Conservation (phyloP, 805 yeast genomes). For the Nakazawaea ernobii region DNA sequence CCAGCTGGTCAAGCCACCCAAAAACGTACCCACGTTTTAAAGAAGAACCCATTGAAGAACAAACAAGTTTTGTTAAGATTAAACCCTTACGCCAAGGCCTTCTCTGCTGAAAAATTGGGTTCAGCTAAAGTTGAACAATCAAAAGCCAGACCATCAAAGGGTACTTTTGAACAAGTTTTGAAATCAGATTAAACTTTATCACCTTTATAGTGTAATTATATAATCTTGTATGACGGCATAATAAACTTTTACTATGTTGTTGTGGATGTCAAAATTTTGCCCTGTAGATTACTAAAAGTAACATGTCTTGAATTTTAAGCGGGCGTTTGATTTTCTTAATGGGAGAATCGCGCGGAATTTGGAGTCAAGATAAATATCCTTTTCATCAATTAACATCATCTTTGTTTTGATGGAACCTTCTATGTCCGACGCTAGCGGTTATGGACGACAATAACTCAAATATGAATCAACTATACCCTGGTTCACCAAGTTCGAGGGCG, state of each 20-base stretch:
- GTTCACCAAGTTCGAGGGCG: background rate
- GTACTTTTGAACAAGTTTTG: slow-evolving; percentile 62
- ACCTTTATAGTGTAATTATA: background rate
- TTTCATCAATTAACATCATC: background rate
- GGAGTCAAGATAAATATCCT: background rate
- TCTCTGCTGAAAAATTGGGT: slow-evolving; percentile 86
- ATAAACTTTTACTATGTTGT: background rate
- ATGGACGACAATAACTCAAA: background rate
- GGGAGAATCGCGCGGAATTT: no score
- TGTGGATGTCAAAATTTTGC: background rate
- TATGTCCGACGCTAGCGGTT: background rate
- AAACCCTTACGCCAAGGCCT: slow-evolving; percentile 99
- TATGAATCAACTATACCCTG: background rate
- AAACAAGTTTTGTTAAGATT: slow-evolving; percentile 95
- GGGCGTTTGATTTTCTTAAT: no score
- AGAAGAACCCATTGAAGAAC: slow-evolving; percentile 99
- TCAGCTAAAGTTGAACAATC: slow-evolving; percentile 67
- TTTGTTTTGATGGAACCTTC: no score
- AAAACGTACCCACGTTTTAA: slow-evolving; percentile 91
- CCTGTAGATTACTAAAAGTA: no score
- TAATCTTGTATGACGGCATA: background rate
- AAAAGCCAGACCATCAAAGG: slow-evolving; percentile 63
- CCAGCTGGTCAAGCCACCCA: slow-evolving; percentile 92
- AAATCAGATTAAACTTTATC: slow-evolving; percentile 46
- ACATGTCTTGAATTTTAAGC: no score